These are phyloP conservation scores for Chrysosporium keratinophilum DNA, from an alignment of 2,329 filamentous ascomycete species.

Conservation along the genomic window DNA sequence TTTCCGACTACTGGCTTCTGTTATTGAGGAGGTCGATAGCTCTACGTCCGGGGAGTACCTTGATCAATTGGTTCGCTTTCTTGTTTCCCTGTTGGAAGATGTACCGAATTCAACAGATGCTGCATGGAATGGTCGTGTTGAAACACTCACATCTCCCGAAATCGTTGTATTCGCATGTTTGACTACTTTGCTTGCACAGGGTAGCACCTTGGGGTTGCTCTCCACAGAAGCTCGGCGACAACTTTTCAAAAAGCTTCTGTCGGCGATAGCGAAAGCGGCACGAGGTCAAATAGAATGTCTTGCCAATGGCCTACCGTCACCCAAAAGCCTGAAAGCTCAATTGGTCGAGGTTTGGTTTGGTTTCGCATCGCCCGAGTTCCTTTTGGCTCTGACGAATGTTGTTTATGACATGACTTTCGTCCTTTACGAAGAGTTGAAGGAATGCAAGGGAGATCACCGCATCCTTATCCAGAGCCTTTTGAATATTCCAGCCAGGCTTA, in stretches of 20 bases:
- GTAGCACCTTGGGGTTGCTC: conserved; percentile 24
- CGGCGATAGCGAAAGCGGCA: not conserved
- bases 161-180: conserved; percentile 27
- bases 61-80: conserved; percentile 17
- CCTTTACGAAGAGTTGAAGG: conserved; percentile 26
- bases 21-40: conserved; percentile 19
- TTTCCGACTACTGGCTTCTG: conserved; percentile 26
- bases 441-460: conserved; percentile 22
- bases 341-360: conserved; percentile 32
- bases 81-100: conserved; percentile 16
- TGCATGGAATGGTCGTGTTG: conserved; percentile 31
- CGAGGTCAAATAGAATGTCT: not conserved
- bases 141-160: conserved; percentile 25
- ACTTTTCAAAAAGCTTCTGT: conserved; percentile 28
- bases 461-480: conserved; percentile 30
- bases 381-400: conserved; percentile 27
- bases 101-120: conserved; percentile 21
- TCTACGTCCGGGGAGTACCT: conserved; percentile 18
- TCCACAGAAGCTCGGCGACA: conserved; percentile 24
- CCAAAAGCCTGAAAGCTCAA: not conserved
- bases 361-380: conserved; percentile 32
- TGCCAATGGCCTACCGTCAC: not conserved
- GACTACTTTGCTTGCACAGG: conserved; percentile 25
- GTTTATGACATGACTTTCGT: conserved; percentile 28
- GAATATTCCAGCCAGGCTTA: conserved; percentile 28